Evolutionary conservation across 1,139 yeast species (phyloP), one percentile per base, ranked within the genome.

Genomic region (Magnusiomyces clavatus): DNA sequence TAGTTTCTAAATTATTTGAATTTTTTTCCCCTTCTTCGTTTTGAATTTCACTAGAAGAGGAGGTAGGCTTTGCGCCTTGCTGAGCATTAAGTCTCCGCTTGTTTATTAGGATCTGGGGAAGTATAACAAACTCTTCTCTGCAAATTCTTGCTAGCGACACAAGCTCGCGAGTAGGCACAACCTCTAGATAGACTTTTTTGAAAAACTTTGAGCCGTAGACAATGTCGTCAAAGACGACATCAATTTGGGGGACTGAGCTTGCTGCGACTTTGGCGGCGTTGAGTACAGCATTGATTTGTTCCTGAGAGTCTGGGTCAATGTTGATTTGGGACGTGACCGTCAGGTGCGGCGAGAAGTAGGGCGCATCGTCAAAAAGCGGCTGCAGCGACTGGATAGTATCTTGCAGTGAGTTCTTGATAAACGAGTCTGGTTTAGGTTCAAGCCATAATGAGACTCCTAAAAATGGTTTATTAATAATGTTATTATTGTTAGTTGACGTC

Each of bases 331-430:
- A 76, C 1, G 90, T 80, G 39, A 86, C 75, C 1, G 95, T 86
- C 43, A 86, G 75, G 64, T 86, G 95, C 3, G 95, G 95, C 54
- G 80, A 86, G 59, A 86, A 82, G 43, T 63, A 65, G 3, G 83
- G 80, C 31, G 83, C 83, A 47, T 82, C 85, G 14, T 86, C 86
- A 62, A 86, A 84, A 24, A 85, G 69, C 1, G 92, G 83, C 52
- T 77, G 77, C 45, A 86, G 66, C 8, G 90, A 83, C 29, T 77
- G 71, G 70, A 83, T 82, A 45, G 85, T 71, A 24, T 85, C 78
- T 35, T 72, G 69, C 46, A 86, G 66, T 49, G 81, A 80, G 54
- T 82, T 87, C 60, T 77, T 67, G 19, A 82, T 69, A 45, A 76
- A 75, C 2, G 82, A 69, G 51, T 76, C 77, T 29, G 73, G 73